phyloP scores from a whole-genome alignment of 2,329 filamentous ascomycete genomes.

The Colletotrichum sp. region DNA sequence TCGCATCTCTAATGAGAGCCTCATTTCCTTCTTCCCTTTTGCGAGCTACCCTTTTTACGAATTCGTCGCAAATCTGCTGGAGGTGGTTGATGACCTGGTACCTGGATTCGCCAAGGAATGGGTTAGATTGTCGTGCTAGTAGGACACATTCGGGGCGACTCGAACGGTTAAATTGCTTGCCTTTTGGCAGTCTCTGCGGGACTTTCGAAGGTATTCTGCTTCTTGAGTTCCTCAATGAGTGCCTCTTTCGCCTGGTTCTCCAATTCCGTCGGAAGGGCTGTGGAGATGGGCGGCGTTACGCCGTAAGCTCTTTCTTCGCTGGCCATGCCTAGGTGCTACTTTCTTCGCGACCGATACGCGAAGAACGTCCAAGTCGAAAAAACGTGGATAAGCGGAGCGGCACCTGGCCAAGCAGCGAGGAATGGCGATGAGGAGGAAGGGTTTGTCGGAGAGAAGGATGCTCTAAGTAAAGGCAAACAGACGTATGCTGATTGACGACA shows the following conservation, averaged over 20 bases:
- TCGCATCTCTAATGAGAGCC: conserved; percentile 79
- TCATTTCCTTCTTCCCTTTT: conserved; percentile 75
- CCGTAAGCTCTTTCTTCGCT: conserved; percentile 56
- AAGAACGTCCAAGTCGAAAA: background rate
- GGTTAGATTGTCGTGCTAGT: background rate
- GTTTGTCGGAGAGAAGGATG: background rate
- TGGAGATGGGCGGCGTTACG: conserved; percentile 85
- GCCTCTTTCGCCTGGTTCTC: conserved; percentile 80
- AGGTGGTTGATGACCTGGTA: conserved; percentile 76
- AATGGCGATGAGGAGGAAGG: background rate
- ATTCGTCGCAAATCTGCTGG: conserved; percentile 81
- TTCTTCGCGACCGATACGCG: background rate
- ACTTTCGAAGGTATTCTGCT: conserved; percentile 90
- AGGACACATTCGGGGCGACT: background rate
- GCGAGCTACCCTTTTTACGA: conserved; percentile 81
- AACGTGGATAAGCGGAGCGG: background rate
- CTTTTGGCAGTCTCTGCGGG: conserved; percentile 83
- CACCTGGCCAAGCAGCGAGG: background rate
- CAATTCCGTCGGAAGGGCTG: conserved; percentile 73
- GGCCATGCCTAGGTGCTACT: conserved; percentile 31
- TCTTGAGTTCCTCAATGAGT: conserved; percentile 83
- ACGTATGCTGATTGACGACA: background rate
- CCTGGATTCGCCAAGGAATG: conserved; percentile 43
- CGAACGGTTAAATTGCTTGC: conserved; percentile 45
- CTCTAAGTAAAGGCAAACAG: background rate